Conservation (phyloP, 805 yeast species). For the Lachancea nothofagi region DNA sequence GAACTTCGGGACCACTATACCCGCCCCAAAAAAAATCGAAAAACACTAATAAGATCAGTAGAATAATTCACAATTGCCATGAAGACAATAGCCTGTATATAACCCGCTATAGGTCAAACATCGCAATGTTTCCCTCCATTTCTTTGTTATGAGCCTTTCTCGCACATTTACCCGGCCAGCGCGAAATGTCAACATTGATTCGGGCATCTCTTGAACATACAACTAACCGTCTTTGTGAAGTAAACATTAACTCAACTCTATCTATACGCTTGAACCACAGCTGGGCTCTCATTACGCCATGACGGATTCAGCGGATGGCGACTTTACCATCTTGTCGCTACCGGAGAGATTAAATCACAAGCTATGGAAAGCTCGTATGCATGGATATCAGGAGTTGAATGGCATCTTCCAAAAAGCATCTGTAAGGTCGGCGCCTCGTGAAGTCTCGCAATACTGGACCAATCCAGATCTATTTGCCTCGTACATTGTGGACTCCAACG, state of each 20-base stretch:
- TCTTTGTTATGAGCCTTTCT: constrained; percentile 1
- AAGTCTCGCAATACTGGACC: constrained; percentile 45
- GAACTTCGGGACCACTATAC: no score
- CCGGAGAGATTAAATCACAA: constrained; percentile 63
- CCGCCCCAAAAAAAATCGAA: no score
- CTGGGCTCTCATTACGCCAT: not conserved
- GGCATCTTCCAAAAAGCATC: constrained; percentile 36
- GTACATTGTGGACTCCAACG: constrained; percentile 73
- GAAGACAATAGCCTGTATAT: not conserved
- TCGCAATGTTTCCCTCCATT: no score
- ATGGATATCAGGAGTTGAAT: constrained; percentile 67
- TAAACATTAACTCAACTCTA: not conserved
- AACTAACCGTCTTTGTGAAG: not conserved
- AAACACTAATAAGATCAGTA: no score
- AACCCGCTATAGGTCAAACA: not conserved
- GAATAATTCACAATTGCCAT: no score
- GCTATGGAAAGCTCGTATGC: constrained; percentile 82
- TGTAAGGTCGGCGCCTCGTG: constrained; percentile 35
- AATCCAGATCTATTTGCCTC: constrained; percentile 52
- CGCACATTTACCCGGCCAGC: not conserved
- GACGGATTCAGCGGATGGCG: constrained; percentile 44
- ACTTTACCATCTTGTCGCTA: constrained; percentile 57
- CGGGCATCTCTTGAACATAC: no score
- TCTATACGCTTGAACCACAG: not conserved
- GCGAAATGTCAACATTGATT: no score